Percentiles rank a stretch among this genome's conserved stretches.
These are phyloP conservation scores for Paramecium sexaurelia DNA, from an alignment of 73 alveolate species.

Conservation along the genomic window DNA sequence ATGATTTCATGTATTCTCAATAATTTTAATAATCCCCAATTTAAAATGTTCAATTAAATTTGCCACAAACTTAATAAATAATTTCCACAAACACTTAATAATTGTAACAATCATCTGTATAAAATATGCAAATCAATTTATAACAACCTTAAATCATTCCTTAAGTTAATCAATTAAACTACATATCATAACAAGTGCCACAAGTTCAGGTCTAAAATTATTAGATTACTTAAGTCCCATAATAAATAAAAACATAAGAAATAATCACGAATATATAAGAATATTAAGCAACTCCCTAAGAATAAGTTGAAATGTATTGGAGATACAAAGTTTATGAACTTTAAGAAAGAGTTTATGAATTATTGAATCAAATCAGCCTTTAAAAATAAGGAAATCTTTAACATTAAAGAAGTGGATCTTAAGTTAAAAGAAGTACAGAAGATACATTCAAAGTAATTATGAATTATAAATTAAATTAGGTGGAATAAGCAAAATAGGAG, in stretches of 20 bases:
- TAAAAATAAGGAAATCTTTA: not conserved
- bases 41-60: not conserved
- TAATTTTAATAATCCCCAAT: not conserved
- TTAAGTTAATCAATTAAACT: not conserved
- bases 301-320: not conserved
- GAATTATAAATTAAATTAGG: not conserved
- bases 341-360: conserved; percentile 1
- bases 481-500: not conserved
- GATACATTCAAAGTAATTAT: not conserved
- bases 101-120: not conserved
- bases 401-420: not conserved
- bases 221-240: not conserved
- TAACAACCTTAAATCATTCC: not conserved
- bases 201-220: not conserved
- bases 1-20: not conserved
- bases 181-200: not conserved
- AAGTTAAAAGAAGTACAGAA: not conserved
- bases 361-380: not conserved
- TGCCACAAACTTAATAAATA: not conserved
- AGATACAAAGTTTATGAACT: not conserved
- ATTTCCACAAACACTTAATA: not conserved
- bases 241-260: not conserved
- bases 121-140: not conserved
- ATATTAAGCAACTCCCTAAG: not conserved
- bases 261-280: not conserved